Base-by-base conservation (phyloP, 2,329 filamentous ascomycete genomes). In the Cytospora leucostoma region DNA sequence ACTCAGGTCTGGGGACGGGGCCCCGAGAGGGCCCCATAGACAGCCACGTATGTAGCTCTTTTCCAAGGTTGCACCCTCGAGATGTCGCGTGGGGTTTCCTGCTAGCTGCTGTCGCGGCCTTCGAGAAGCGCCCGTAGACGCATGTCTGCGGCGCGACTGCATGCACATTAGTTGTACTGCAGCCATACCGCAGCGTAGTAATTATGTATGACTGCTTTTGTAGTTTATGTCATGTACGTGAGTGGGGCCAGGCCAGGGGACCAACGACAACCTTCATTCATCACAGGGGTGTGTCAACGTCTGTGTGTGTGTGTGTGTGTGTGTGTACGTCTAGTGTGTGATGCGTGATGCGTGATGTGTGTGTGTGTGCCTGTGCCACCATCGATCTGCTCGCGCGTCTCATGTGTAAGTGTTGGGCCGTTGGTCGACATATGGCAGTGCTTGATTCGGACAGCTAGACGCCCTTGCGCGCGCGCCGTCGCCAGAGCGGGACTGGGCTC, bases 371-470 rank as follows among this genome's bases (percentile, higher is more conserved):
- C 7, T 34, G 27, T 27, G 27, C 27, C 27, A 27, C 27, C 27
- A 27, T 27, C 27, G n/a, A n/a, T n/a, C n/a, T n/a, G 27, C 27
- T 27, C 27, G 27, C 27, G 27, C 27, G 27, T 27, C 27, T 27
- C 27, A 19, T 47, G 44, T 21, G n/a, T 47, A 8, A 47, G 44
- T 10, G 51, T 51, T 53, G 13, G 8, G 27, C n/a, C 35, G 50
- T 27, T 37, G 51, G 58, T 13, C 47, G 27, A 37, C 38, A 34
- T 52, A 27, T 40, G 13, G 37, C 10, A 37, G 38, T 40, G 7
- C 58, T 38, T 54, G 32, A 49, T 19, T 19, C 50, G 27, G 58
- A 55, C 27, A 21, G 13, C 58, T 54, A 44, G 27, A 38, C 32
- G 34, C 15, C 12, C 19, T 21, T 15, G 50, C 58, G 58, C 37